Conservation (phyloP, 768 basidiomycete genomes). For the Mycena crocata region DNA sequence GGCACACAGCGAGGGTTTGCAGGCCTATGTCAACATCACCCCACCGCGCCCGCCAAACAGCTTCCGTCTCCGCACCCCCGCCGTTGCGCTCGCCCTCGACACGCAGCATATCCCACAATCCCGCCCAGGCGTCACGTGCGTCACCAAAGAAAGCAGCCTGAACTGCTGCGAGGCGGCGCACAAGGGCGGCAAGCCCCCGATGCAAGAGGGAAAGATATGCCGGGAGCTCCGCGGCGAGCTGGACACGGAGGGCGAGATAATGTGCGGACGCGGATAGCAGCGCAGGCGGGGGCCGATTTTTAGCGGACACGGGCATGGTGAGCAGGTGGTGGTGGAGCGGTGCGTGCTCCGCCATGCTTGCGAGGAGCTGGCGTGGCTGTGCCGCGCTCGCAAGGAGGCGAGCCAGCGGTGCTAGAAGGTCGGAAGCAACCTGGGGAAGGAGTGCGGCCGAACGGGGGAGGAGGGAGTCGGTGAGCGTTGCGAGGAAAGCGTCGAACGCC, state of each 20-base stretch:
- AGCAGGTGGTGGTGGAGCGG: slow-evolving; percentile 79
- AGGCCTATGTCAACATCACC: slow-evolving; percentile 69
- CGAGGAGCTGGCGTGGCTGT: slow-evolving; percentile 73
- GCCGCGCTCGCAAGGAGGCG: slow-evolving; percentile 68
- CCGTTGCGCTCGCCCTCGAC: slow-evolving; percentile 78
- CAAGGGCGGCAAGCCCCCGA: slow-evolving; percentile 64
- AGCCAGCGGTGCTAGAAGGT: slow-evolving; percentile 66
- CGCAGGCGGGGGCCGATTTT: slow-evolving; percentile 73
- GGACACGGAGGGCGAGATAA: slow-evolving; percentile 81
- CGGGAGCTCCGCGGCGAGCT: slow-evolving; percentile 79
- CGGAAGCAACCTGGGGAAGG: slow-evolving; percentile 32
- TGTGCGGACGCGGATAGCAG: slow-evolving; percentile 81
- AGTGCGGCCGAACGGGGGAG: slow-evolving; percentile 60
- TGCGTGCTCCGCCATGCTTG: slow-evolving; percentile 78
- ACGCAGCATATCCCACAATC: slow-evolving; percentile 87
- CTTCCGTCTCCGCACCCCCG: slow-evolving; percentile 74
- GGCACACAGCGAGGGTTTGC: slow-evolving; percentile 47
- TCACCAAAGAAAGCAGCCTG: slow-evolving; percentile 72
- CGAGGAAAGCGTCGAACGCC: slow-evolving; percentile 78
- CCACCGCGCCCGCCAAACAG: slow-evolving; percentile 80
- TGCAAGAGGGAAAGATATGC: slow-evolving; percentile 68
- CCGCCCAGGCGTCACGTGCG: slow-evolving; percentile 74
- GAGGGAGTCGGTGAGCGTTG: slow-evolving; percentile 66
- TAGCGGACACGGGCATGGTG: slow-evolving; percentile 69
- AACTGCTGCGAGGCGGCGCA: slow-evolving; percentile 63